A percentile compares a stretch with the other conserved stretches of the same genome.
Evolutionary conservation across 164 flowering plant species (phyloP).

Genomic region (Liriodendron chinense): DNA sequence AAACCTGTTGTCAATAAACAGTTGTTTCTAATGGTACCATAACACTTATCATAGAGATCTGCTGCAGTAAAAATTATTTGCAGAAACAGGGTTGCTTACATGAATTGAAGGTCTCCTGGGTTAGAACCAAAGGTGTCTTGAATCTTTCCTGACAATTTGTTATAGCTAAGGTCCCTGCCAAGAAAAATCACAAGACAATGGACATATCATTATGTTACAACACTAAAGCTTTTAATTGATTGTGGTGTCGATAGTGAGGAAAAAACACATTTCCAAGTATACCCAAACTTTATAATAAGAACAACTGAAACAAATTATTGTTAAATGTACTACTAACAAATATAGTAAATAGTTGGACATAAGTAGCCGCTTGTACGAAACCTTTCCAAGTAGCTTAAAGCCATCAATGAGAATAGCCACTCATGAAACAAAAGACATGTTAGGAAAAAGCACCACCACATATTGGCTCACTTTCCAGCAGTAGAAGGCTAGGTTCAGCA

Average conservation of each 20-base stretch:
- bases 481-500: neutral
- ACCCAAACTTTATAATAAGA: too few relatives aligned
- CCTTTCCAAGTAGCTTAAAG: neutral
- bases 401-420: neutral
- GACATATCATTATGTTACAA: too few relatives aligned
- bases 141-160: slow-evolving; percentile 53
- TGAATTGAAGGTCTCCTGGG: slow-evolving; percentile 17
- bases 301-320: neutral
- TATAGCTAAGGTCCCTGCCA: slow-evolving; percentile 72
- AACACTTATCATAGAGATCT: neutral
- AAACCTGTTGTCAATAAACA: neutral
- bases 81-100: slow-evolving; percentile 33
- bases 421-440: neutral
- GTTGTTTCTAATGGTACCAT: neutral
- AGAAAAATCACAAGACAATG: slow-evolving; percentile 5
- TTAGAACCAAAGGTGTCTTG: slow-evolving; percentile 28
- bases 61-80: neutral
- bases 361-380: neutral
- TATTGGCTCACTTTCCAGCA: neutral
- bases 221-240: too few relatives aligned
- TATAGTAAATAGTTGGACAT: neutral
- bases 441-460: neutral
- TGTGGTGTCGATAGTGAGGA: too few relatives aligned
- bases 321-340: too few relatives aligned
- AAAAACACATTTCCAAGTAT: too few relatives aligned